Evolutionary conservation across 2,329 filamentous ascomycete species (phyloP).

Genomic region (Trichophyton simii): DNA sequence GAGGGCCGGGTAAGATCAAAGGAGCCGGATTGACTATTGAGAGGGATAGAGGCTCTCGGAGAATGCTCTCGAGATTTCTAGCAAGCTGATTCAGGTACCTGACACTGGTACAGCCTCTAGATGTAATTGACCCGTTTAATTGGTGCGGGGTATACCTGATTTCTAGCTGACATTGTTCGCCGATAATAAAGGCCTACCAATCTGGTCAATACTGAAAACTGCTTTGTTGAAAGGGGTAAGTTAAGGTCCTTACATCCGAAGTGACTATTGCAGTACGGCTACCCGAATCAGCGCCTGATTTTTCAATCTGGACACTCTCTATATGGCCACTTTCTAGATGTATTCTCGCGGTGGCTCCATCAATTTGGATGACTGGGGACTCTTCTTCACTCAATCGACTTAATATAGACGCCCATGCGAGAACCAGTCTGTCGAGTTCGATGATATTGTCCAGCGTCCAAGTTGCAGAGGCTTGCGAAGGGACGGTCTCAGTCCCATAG

Average conservation of each 20-base stretch:
- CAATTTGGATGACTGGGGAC: slow-evolving; percentile 21
- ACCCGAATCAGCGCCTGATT: slow-evolving; percentile 6
- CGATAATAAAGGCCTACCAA: neutral
- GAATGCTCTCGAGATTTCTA: slow-evolving; percentile 19
- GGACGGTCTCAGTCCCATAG: slow-evolving; percentile 9
- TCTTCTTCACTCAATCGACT: slow-evolving; percentile 23
- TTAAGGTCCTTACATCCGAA: slow-evolving; percentile 11
- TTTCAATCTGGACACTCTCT: slow-evolving; percentile 13
- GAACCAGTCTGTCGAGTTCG: slow-evolving; percentile 7
- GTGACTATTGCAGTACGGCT: slow-evolving; percentile 20
- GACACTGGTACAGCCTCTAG: slow-evolving; percentile 16
- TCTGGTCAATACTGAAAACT: neutral
- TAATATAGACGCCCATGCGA: slow-evolving; percentile 22
- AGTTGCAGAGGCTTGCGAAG: neutral
- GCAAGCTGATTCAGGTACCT: slow-evolving; percentile 20
- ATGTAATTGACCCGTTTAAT: slow-evolving; percentile 18
- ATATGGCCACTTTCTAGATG: slow-evolving; percentile 15
- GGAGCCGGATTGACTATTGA: slow-evolving; percentile 50
- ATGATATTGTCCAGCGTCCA: slow-evolving; percentile 8
- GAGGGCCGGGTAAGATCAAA: slow-evolving; percentile 40
- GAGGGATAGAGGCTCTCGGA: slow-evolving; percentile 19
- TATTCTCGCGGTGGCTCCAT: slow-evolving; percentile 19
- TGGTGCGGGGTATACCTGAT: slow-evolving; percentile 17
- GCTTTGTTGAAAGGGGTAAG: neutral
- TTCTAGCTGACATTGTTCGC: slow-evolving; percentile 14